Base-by-base conservation (phyloP, 257 asterid species). In the Solanum tarijense region DNA sequence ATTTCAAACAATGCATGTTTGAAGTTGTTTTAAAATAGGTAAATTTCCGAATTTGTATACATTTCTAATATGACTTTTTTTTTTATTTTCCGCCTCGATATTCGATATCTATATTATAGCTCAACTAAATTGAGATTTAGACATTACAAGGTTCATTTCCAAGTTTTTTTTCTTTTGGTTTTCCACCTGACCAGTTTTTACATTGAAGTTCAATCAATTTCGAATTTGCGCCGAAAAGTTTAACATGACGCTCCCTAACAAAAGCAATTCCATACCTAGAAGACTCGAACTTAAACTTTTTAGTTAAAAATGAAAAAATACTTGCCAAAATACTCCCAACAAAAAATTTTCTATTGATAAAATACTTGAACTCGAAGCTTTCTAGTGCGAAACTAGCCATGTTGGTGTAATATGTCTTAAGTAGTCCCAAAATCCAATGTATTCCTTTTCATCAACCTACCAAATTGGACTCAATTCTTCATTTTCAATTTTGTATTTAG, bases 211-310 rank as follows among this genome's bases (percentile, higher is more conserved):
- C 23, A 4, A 18, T 2, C 0, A 6, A 52, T 16, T 2, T 52
- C 0, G 9, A 52, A 18, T 6, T 52, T 52, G 23, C 0, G 1
- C 0, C 0, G 0, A 0, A 0, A 52, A 52, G 0, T 18, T 0
- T 52, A 0, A 52, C 9, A 52, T 52, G 4, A 6, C n/a, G 10
- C 4, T 52, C 10, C 23, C 62, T 16, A 52, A 18, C 21, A 52
- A 6, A 52, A 16, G 62, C 1, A 0, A 52, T 18, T 52, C 1
- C 9, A 18, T 6, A 16, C 0, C 60, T 1, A 52, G 1, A 52
- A 0, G 9, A 52, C 4, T 52, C 23, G 9, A 52, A 52, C 62
- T 52, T 52, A 52, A 52, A 52, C 0, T 0, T 52, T 52, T 52
- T 52, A 7, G 0, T 2, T 52, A 52, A 52, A 52, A 1, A 16